Evolutionary conservation across 306 rosid genomes (phyloP), one percentile per base, ranked within the genome.

Genomic region (Vigna angularis): DNA sequence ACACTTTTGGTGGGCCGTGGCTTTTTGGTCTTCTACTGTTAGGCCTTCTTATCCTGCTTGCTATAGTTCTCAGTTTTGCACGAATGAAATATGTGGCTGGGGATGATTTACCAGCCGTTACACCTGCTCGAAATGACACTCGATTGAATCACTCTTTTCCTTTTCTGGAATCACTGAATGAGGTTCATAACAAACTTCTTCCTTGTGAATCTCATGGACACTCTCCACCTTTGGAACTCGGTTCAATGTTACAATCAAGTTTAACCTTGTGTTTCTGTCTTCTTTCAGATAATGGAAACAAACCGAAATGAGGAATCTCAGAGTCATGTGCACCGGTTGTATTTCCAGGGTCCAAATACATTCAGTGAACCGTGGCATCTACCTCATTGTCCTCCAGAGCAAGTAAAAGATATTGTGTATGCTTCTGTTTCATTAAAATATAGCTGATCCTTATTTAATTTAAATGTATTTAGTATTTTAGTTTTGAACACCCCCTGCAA

Each of bases 1-100:
- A 91, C 82, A 96, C 99, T 76, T 93, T 96, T 88, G 99, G 99
- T 26, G 98, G 98, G 81, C 99, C 99, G 28, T 96, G 98, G 98
- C 57, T 85, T 48, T 96, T 96, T 64, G 90, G 94, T 86, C 73
- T 89, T 86, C 74, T 90, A 82, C 90, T 94, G 16, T 57, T 92
- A 57, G 88, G 90, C 74, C 85, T 94, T 77, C 98, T 92, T 62
- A 76, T 94, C 70, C 62, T 94, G 50, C 83, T 94, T 79, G 95
- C 98, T 79, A 77, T 89, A 72, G 97, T 92, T 84, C 94, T 90
- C 72, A 92, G 97, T 79, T 92, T 92, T 85, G 98, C 98, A 76
- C 86, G 97, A 14, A 89, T 87, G 95, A 94, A 90, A 82, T 94
- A 83, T 79, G 89, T 86, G 51, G 67, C 90, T 68, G 94, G 87